Conservation (phyloP, 2,329 filamentous ascomycete species). For the Chlorencoelia australis region DNA sequence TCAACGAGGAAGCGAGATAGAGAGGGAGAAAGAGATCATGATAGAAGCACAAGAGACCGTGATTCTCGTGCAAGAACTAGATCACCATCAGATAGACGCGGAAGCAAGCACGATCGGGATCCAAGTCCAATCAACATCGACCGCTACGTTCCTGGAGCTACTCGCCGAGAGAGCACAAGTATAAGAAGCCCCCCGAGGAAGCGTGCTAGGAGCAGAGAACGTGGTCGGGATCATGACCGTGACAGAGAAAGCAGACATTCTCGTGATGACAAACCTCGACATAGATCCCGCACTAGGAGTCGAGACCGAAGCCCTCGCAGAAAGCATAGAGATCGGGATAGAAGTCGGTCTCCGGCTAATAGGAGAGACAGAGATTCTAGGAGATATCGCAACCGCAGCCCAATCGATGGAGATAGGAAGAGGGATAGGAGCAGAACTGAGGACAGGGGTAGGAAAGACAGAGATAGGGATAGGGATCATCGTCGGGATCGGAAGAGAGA, state of each 20-base stretch:
- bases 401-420: slow-evolving; percentile 3
- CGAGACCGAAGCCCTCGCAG: slow-evolving; percentile 5
- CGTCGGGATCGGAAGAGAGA: slow-evolving; percentile 15
- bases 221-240: slow-evolving; percentile 13
- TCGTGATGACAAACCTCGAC: slow-evolving; percentile 11
- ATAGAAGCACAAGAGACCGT: slow-evolving; percentile 12
- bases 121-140: slow-evolving; percentile 27
- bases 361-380: slow-evolving; percentile 6
- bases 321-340: slow-evolving; percentile 9
- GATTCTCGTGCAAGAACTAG: slow-evolving; percentile 25
- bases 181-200: slow-evolving; percentile 14
- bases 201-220: slow-evolving; percentile 19
- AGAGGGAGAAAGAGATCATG: slow-evolving; percentile 24
- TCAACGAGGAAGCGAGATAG: slow-evolving; percentile 21
- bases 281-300: slow-evolving; percentile 10
- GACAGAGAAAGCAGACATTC: slow-evolving; percentile 6
- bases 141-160: slow-evolving; percentile 25
- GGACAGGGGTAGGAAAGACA: slow-evolving; percentile 8
- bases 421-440: slow-evolving; percentile 12
- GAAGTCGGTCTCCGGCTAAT: slow-evolving; percentile 8
- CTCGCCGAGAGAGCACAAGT: slow-evolving; percentile 17
- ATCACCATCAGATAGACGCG: slow-evolving; percentile 19
- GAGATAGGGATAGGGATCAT: slow-evolving; percentile 14
- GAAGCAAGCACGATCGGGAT: slow-evolving; percentile 23
- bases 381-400: neutral